Percentiles rank a stretch among this genome's conserved stretches.
phyloP scores from a whole-genome alignment of 2,329 filamentous ascomycete species.

The Acrocalymma vagum region DNA sequence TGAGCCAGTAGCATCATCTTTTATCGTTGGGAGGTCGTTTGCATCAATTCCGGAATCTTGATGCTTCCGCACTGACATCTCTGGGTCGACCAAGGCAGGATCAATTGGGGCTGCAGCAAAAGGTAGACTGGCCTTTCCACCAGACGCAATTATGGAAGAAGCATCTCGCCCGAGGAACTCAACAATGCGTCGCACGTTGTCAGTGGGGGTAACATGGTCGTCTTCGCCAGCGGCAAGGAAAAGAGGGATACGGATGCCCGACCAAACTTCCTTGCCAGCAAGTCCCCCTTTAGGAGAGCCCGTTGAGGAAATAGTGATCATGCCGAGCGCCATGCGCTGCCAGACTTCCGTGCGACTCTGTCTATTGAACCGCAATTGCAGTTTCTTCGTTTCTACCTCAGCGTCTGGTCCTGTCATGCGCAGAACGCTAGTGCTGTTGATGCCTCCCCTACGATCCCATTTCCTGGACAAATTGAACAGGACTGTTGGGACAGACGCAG shows the following conservation, averaged over 20 bases:
- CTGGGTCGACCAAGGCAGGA: conserved; percentile 30
- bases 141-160: conserved; percentile 38
- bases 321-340: conserved; percentile 80
- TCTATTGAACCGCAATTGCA: conserved; percentile 79
- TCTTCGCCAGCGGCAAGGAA: conserved; percentile 80
- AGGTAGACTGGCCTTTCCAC: conserved; percentile 50
- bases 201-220: conserved; percentile 78
- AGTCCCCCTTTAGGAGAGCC: conserved; percentile 69
- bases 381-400: conserved; percentile 69
- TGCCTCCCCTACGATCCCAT: conserved; percentile 82
- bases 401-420: conserved; percentile 77
- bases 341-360: conserved; percentile 86
- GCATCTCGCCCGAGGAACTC: conserved; percentile 49
- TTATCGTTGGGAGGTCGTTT: conserved; percentile 31
- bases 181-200: conserved; percentile 74
- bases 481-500: conserved; percentile 74
- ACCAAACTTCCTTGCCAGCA: conserved; percentile 76
- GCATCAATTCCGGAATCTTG: conserved; percentile 45
- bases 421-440: conserved; percentile 78
- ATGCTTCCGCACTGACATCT: conserved; percentile 33
- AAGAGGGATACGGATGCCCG: conserved; percentile 74
- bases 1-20: conserved; percentile 26
- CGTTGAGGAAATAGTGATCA: conserved; percentile 67
- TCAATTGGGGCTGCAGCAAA: conserved; percentile 62
- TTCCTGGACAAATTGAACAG: conserved; percentile 79